These are phyloP conservation scores for Colletotrichum tabaci DNA, from an alignment of 2,329 filamentous ascomycete species.

Conservation along the genomic window DNA sequence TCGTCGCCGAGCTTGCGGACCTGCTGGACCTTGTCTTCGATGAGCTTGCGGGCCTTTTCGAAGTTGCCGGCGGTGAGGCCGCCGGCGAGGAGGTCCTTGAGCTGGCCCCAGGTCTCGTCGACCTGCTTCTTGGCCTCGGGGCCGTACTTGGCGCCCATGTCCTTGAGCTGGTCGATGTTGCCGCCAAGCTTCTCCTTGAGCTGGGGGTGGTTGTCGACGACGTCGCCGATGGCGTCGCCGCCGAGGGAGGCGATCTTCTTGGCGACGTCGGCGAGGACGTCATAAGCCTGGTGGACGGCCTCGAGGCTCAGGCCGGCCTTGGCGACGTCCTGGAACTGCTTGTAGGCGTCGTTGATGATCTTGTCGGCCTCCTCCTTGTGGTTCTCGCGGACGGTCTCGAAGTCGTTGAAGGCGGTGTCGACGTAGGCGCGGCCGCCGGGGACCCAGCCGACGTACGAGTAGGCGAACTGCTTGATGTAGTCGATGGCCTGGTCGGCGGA, in stretches of 20 bases:
- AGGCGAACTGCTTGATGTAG: constrained; percentile 76
- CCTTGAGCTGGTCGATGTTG: constrained; percentile 77
- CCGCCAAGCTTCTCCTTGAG: constrained; percentile 81
- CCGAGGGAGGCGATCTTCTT: constrained; percentile 73
- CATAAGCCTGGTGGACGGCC: constrained; percentile 72
- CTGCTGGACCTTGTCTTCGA: constrained; percentile 79
- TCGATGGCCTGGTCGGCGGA: constrained; percentile 76
- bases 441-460: constrained; percentile 79
- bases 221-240: constrained; percentile 73
- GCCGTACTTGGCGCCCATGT: constrained; percentile 78
- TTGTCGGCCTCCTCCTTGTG: constrained; percentile 80
- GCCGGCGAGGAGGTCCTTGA: constrained; percentile 74
- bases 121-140: constrained; percentile 84
- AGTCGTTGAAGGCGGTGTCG: constrained; percentile 78
- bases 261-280: constrained; percentile 74
- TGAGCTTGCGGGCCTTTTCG: constrained; percentile 71
- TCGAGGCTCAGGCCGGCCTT: constrained; percentile 74
- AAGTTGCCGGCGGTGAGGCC: constrained; percentile 69
- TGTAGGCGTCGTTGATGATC: constrained; percentile 77
- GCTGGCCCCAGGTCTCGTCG: constrained; percentile 78
- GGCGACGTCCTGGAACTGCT: constrained; percentile 74
- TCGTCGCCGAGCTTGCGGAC: constrained; percentile 78
- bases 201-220: constrained; percentile 81
- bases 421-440: constrained; percentile 80
- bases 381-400: constrained; percentile 77